Evolutionary conservation across 192 early-diverging fungal species (phyloP).

Genomic region (Mortierella alpina): DNA sequence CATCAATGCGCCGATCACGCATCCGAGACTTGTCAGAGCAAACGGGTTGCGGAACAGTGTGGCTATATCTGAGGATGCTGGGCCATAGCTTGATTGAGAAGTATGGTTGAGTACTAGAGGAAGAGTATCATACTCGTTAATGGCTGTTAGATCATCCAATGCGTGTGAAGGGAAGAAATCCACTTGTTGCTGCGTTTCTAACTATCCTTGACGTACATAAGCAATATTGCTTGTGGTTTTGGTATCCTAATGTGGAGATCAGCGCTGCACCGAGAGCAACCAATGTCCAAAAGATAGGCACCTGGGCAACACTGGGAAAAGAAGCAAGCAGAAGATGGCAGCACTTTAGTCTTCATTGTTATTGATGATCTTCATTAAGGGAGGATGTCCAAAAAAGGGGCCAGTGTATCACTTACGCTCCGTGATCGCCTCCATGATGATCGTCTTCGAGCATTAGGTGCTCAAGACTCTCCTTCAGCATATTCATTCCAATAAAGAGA

Average conservation of each 20-base stretch:
- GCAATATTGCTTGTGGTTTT: slow-evolving; percentile 65
- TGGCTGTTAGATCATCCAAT: too few species aligned
- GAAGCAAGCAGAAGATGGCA: neutral
- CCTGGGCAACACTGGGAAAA: slow-evolving; percentile 23
- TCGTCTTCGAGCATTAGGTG: slow-evolving; percentile 65
- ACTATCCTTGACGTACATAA: slow-evolving; percentile 46
- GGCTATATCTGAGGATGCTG: slow-evolving; percentile 1
- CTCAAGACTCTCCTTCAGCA: slow-evolving; percentile 67
- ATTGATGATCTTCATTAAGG: too few species aligned
- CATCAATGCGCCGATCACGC: slow-evolving; percentile 47
- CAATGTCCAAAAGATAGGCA: slow-evolving; percentile 55
- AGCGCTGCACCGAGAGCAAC: slow-evolving; percentile 54
- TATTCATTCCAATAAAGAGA: slow-evolving; percentile 68
- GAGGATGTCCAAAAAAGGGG: neutral
- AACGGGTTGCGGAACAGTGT: slow-evolving; percentile 55
- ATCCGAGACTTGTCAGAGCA: slow-evolving; percentile 46
- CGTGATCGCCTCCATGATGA: slow-evolving; percentile 55
- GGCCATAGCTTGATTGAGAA: neutral
- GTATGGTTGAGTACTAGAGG: neutral
- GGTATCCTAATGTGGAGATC: slow-evolving; percentile 58
- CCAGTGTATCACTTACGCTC: slow-evolving; percentile 28
- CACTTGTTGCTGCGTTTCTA: too few species aligned
- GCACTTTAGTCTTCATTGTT: too few species aligned
- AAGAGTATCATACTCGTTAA: neutral
- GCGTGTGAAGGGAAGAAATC: too few species aligned